Percentiles rank a stretch among this genome's conserved stretches.
phyloP scores from a whole-genome alignment of 257 asterid species.

The Eucommia ulmoides region DNA sequence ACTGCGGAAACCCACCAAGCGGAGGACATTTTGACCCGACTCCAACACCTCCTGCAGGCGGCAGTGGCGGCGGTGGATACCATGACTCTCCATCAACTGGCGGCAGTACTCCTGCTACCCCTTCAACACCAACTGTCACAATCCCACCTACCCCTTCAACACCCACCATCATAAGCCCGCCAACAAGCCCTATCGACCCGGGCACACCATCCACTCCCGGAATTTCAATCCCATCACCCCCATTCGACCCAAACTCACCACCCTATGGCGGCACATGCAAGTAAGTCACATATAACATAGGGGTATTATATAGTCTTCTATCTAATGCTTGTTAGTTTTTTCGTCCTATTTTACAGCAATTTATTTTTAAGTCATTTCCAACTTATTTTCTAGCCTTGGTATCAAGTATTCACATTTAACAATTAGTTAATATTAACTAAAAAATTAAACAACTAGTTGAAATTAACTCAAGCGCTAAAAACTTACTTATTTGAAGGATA shows the following conservation, averaged over 20 bases:
- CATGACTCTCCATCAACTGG: conserved; percentile 25
- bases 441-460: too few species aligned
- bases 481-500: too few species aligned
- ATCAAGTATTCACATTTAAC: too few species aligned
- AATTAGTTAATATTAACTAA: too few species aligned
- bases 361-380: too few species aligned
- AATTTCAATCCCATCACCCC: conserved; percentile 49
- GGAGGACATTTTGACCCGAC: conserved; percentile 40
- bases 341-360: too few species aligned
- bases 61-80: conserved; percentile 27
- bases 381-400: too few species aligned
- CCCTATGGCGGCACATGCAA: conserved; percentile 74
- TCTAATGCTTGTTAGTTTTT: too few species aligned
- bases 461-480: too few species aligned
- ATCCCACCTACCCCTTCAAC: too few species aligned
- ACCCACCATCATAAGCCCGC: conserved; percentile 23
- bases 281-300: too few species aligned
- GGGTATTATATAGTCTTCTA: too few species aligned
- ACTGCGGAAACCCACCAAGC: conserved; percentile 67
- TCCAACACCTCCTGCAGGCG: conserved; percentile 29
- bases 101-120: conserved; percentile 19
- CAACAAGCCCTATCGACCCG: conserved; percentile 20
- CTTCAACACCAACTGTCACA: conserved; percentile 16
- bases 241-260: conserved; percentile 66
- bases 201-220: conserved; percentile 34